These are phyloP conservation scores for Dioszegia aurantiaca DNA, from an alignment of 768 basidiomycete species.

Conservation along the genomic window DNA sequence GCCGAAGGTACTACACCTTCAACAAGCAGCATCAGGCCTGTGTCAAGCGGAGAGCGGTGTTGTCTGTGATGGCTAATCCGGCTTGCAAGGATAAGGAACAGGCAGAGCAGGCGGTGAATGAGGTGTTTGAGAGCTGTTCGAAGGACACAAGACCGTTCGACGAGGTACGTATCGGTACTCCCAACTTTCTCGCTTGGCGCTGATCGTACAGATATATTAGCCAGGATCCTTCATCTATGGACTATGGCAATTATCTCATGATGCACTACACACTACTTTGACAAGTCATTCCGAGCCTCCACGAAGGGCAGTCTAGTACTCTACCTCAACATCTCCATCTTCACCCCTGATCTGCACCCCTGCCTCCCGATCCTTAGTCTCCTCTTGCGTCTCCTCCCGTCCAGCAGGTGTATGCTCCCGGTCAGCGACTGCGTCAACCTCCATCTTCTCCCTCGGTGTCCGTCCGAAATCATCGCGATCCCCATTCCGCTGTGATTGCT, in stretches of 20 bases:
- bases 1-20: slow-evolving; percentile 71
- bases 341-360: slow-evolving; percentile 40
- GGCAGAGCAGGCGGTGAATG: slow-evolving; percentile 87
- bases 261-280: neutral
- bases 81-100: slow-evolving; percentile 69
- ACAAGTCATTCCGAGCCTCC: neutral
- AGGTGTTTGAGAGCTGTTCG: slow-evolving; percentile 96
- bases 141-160: slow-evolving; percentile 95
- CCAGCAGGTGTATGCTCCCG: neutral
- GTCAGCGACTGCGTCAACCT: slow-evolving; percentile 11
- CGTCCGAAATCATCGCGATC: slow-evolving; percentile 30
- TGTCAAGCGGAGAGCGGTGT: slow-evolving; percentile 78
- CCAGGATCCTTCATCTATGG: neutral
- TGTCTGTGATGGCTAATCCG: slow-evolving; percentile 77
- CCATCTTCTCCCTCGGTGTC: slow-evolving; percentile 30
- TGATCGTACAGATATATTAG: slow-evolving; percentile 10
- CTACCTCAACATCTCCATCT: slow-evolving; percentile 45
- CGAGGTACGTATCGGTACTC: slow-evolving; percentile 67
- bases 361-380: slow-evolving; percentile 18
- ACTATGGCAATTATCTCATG: neutral
- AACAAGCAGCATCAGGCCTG: slow-evolving; percentile 96
- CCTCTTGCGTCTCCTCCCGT: slow-evolving; percentile 7
- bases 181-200: no score
- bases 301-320: slow-evolving; percentile 23
- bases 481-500: neutral